phyloP scores from a whole-genome alignment of 441 rosid species.

The Arabidopsis lyrata region DNA sequence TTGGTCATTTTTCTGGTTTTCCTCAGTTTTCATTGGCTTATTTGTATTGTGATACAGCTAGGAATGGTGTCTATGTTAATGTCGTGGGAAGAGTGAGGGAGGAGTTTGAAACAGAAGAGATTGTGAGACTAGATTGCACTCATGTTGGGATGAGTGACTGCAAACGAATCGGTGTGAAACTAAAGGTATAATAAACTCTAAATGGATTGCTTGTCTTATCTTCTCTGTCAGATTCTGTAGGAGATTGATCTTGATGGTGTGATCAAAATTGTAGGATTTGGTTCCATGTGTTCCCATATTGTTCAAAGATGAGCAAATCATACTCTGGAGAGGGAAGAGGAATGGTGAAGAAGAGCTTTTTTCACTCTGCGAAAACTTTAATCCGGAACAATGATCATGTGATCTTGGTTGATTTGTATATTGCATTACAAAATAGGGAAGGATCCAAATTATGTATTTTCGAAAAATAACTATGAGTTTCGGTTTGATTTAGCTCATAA shows the following conservation, averaged over 20 bases:
- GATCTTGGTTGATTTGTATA: not conserved
- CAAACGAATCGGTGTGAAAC: conserved; percentile 83
- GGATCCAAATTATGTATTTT: no score
- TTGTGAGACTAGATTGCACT: conserved; percentile 81
- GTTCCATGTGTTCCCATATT: conserved; percentile 84
- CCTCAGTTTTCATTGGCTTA: not conserved
- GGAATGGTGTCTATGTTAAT: conserved; percentile 86
- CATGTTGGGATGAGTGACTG: conserved; percentile 84
- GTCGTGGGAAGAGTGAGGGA: conserved; percentile 78
- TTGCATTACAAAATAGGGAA: not conserved
- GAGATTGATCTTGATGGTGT: conserved; percentile 20
- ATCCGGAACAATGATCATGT: not conserved
- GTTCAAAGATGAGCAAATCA: conserved; percentile 82
- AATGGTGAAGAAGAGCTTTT: conserved; percentile 17
- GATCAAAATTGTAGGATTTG: conserved; percentile 64
- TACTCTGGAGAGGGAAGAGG: conserved; percentile 76
- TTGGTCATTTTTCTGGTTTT: not conserved
- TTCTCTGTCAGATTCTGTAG: not conserved
- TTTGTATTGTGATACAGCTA: conserved; percentile 54
- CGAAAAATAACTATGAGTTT: not conserved
- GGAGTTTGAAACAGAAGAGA: conserved; percentile 69
- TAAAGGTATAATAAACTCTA: conserved; percentile 54
- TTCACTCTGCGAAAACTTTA: conserved; percentile 6
- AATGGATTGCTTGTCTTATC: not conserved
- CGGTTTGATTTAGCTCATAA: no score